Base-by-base conservation (phyloP, 345 rosid species). In the Eucalyptus rudis region DNA sequence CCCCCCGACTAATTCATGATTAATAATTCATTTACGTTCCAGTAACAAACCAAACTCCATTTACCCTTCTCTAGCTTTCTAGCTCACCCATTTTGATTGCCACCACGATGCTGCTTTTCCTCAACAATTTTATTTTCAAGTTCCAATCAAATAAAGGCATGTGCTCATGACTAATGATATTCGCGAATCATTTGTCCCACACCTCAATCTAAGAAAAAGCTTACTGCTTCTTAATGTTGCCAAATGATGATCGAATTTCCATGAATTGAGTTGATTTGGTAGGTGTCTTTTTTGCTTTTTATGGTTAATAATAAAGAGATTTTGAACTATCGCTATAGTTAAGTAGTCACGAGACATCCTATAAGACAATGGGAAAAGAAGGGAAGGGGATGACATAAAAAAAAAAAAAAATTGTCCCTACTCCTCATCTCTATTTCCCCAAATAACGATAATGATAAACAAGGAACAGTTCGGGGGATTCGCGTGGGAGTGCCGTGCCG, bases 261-360 rank as follows among this genome's bases (percentile, higher is more conserved):
- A 29, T 5, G 7, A 29, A 31, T 7, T n/a, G 5, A 64, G 3
- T 7, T n/a, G 71, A 29, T 64, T 14, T 31, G 2, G 10, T 64
- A 8, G 1, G 1, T 29, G 20, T 15, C 1, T 3, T 4, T 13
- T n/a, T 29, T 7, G 5, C 5, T 29, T 7, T n/a, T 7, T 1
- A 1, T 7, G 36, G 1, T 64, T 64, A 29, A 3, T 29, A 1
- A 64, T 64, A 0, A n/a, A 17, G 19, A 31, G 76, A 64, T 2
- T 8, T n/a, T 3, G 20, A n/a, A 5, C 1, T 27, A 27, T 27
- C 1, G 1, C 8, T 43, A 27, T 6, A 7, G 0, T 64, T 7
- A 64, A 14, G 8, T 64, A 3, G 1, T n/a, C 40, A 3, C 17
- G 2, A 14, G 9, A n/a, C 20, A n/a, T 7, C 3, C 0, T 0